A percentile compares a stretch with the other conserved stretches of the same genome.
Conservation (phyloP, 108 stramenopile species). For the Cyclotella choctawhatcheeana region DNA sequence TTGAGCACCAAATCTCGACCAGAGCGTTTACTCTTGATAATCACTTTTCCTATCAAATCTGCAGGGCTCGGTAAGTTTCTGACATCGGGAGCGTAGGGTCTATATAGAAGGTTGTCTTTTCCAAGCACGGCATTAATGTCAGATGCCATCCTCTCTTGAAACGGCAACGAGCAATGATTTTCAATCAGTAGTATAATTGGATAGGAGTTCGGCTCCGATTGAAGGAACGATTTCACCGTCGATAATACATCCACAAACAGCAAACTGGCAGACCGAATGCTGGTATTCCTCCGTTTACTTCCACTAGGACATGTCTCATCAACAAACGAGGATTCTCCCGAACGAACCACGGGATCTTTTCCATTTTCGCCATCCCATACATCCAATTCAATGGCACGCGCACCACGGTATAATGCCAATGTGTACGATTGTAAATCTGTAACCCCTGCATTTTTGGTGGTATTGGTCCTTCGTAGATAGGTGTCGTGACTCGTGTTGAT, state of each 20-base stretch:
- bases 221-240: constrained; percentile 53
- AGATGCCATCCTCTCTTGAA: constrained; percentile 82
- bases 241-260: constrained; percentile 55
- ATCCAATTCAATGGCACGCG: constrained; percentile 91
- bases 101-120: constrained; percentile 51
- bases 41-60: constrained; percentile 75
- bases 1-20: constrained; percentile 59
- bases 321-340: constrained; percentile 23
- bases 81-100: constrained; percentile 20
- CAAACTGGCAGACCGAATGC: constrained; percentile 12
- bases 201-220: constrained; percentile 62
- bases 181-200: constrained; percentile 95
- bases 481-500: constrained; percentile 94
- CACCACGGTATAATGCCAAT: constrained; percentile 73
- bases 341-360: constrained; percentile 55
- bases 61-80: constrained; percentile 75
- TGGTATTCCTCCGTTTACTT: constrained; percentile 9
- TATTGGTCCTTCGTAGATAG: constrained; percentile 62
- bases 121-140: constrained; percentile 61
- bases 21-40: constrained; percentile 80
- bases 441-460: constrained; percentile 12
- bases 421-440: constrained; percentile 66
- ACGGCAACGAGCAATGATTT: constrained; percentile 88
- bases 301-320: constrained; percentile 11
- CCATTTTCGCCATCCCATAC: constrained; percentile 82